Evolutionary conservation across 495 filamentous ascomycete genomes (phyloP), one percentile per base, ranked within the genome.

Genomic region (Penicillium canariense): DNA sequence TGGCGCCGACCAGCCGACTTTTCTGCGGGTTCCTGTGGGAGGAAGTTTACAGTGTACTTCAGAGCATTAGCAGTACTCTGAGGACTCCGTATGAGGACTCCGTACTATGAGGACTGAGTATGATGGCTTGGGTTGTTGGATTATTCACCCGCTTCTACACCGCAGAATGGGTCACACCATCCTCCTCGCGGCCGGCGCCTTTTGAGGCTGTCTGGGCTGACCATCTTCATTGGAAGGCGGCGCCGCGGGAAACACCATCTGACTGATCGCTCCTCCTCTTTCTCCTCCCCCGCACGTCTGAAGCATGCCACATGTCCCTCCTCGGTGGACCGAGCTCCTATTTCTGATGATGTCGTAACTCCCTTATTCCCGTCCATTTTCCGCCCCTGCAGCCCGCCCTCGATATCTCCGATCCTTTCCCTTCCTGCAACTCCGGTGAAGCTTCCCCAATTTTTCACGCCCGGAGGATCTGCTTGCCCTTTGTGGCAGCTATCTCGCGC

Each of bases 381-480:
- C 30, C 8, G 11, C 15, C 36, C 9, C 20, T 38, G 31, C 28
- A 46, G 15, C 25, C 28, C 42, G 28, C 25, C 48, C 28, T 26
- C 38, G 48, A 36, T 60, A 46, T 55, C 36, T 61, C 60, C 56
- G 67, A 67, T 67, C 66, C 45, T 68, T 68, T 59, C 64, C 70
- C 46, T 58, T 60, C 56, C 52, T 39, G 54, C 52, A 49, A 44
- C 34, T 25, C 56, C 70, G 70, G 70, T 73, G 70, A 67, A 61
- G 54, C 43, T 58, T 55, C 59, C 50, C 61, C 54, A n/a, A 32
- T 17, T 45, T n/a, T 51, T 35, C 9, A 26, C 17, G n/a, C 26
- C 43, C 15, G 25, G 26, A 52, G 35, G 58, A 60, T 55, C 52
- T 35, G 25, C 56, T 52, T 34, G 42, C 43, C 50, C 44, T 39